Percentiles rank a stretch among this genome's conserved stretches.
Evolutionary conservation across 305 asterid species (phyloP).

Genomic region (Solanum hybrid): DNA sequence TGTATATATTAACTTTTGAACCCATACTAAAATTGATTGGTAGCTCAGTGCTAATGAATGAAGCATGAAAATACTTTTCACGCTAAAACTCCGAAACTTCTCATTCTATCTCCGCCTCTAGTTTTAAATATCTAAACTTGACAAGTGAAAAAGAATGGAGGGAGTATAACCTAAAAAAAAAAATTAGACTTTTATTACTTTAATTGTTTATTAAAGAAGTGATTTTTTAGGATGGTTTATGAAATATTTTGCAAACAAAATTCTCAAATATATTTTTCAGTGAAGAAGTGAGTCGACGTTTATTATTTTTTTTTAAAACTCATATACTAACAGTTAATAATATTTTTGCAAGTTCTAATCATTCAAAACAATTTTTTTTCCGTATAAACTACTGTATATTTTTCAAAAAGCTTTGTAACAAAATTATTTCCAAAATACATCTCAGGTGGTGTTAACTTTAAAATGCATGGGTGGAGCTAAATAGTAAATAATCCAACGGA

Average conservation of each 20-base stretch:
- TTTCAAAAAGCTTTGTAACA: background rate
- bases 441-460: background rate
- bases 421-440: background rate
- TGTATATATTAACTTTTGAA: too few species aligned
- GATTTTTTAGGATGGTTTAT: background rate
- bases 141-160: background rate
- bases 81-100: background rate
- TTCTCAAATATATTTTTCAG: background rate
- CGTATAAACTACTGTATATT: background rate
- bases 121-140: too few species aligned
- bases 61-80: too few species aligned
- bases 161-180: too few species aligned
- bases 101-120: too few species aligned
- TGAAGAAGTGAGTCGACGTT: background rate
- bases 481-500: background rate
- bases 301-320: background rate
- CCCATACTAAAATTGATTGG: rapidly evolving
- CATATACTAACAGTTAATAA: background rate
- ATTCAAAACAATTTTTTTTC: background rate
- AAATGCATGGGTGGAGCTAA: background rate
- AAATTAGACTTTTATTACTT: background rate
- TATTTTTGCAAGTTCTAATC: background rate
- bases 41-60: background rate
- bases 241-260: background rate
- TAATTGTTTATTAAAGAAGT: background rate